Evolutionary conservation across 1,284 basidiomycete species (phyloP), one percentile per base, ranked within the genome.

Genomic region (Thecaphora frezii): DNA sequence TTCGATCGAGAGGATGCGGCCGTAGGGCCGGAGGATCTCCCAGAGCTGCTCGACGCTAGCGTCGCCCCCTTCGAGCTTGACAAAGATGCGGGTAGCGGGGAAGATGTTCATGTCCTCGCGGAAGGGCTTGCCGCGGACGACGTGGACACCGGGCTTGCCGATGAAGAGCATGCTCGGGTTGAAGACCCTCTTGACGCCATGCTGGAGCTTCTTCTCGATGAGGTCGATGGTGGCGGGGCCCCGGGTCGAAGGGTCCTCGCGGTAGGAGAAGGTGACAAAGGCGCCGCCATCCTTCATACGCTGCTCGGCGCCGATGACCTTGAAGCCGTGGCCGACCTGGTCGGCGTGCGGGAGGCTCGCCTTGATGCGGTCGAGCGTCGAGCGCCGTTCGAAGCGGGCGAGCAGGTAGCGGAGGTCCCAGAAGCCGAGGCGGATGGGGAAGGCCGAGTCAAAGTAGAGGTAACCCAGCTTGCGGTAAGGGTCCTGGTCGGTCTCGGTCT

Each of bases 1-100:
- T 1, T 82, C 80, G 30, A 97, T 83, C 61, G 89, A 85, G 43
- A 83, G 75, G 51, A 97, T 89, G 41, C 86, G 84, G 19, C 94
- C 93, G 74, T 88, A 96, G 1, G 90, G 91, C 86, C 93, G 74
- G 41, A 47, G 61, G 49, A 69, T 58, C 41, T 66, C 61, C 73
- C 73, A 75, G n/a, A 75, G 54, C 53, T 73, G 58, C 44, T 75
- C 73, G 19, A 54, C 58, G 45, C 56, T 55, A 4, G 63, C 60
- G 39, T 67, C 61, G 12, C 71, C 71, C 8, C 66, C 70, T 36
- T 66, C 55, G 41, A 75, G 69, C 37, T 62, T 65, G 54, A 75
- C 57, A 39, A 60, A 58, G 46, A 75, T 53, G 12, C 57, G 53
- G 2, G 53, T 52, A 33, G 69, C 54, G 9, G 73, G 73, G 49